Conservation (phyloP, 1,284 basidiomycete genomes). For the Rhodotorula glutinis region DNA sequence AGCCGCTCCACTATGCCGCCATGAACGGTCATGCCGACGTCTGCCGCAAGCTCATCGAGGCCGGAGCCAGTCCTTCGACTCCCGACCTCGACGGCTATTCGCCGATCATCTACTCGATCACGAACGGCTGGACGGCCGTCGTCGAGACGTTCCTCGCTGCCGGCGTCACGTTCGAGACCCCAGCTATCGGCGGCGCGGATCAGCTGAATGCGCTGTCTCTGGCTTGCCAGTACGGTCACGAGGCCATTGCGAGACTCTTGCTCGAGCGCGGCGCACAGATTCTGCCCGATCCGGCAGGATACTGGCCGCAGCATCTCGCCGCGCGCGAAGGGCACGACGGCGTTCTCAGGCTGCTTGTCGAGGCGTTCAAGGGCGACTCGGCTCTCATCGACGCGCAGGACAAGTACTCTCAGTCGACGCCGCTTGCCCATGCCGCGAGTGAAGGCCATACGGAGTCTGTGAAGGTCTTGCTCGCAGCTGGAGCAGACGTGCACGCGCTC, state of each 20-base stretch:
- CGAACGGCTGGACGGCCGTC: conserved; percentile 80
- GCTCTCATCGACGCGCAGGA: conserved; percentile 75
- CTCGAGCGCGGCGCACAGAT: conserved; percentile 74
- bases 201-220: conserved; percentile 86
- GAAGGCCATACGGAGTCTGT: conserved; percentile 79
- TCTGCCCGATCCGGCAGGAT: conserved; percentile 84
- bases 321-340: conserved; percentile 88
- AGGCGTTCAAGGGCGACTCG: conserved; percentile 52
- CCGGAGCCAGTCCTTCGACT: conserved; percentile 63
- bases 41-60: conserved; percentile 71
- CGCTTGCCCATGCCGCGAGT: conserved; percentile 90
- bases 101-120: conserved; percentile 86
- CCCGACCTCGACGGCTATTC: conserved; percentile 92
- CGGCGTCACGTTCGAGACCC: conserved; percentile 58
- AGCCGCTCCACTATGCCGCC: conserved; percentile 91
- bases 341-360: conserved; percentile 75
- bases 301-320: conserved; percentile 96
- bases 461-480: conserved; percentile 70
- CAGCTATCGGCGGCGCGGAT: conserved; percentile 50
- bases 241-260: conserved; percentile 75
- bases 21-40: conserved; percentile 83
- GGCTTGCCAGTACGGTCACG: conserved; percentile 84
- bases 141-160: conserved; percentile 69
- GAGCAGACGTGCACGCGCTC: conserved; percentile 66
- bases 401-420: conserved; percentile 98